Percentiles rank a stretch among this genome's conserved stretches.
Evolutionary conservation across 495 filamentous ascomycete genomes (phyloP).

Genomic region (Podospora bellae-mahoneyi): DNA sequence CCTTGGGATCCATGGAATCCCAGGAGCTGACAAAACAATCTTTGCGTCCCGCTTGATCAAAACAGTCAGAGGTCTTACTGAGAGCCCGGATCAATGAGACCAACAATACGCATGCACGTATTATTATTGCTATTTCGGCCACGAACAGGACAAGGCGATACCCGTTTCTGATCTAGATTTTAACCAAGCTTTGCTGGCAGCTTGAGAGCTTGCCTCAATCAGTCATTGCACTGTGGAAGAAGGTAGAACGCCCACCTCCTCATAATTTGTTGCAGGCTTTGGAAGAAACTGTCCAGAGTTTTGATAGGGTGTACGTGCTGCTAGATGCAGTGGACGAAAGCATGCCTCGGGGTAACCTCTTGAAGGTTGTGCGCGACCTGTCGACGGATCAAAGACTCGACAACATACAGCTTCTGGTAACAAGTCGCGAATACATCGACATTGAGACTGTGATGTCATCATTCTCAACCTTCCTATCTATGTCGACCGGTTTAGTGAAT

Average conservation of each 20-base stretch:
- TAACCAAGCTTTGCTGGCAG: slow-evolving; percentile 34
- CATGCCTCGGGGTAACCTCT: slow-evolving; percentile 19
- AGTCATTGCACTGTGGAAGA: no score
- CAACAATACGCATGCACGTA: slow-evolving; percentile 33
- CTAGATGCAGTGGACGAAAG: slow-evolving; percentile 41
- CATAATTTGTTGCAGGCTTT: no score
- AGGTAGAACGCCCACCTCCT: no score
- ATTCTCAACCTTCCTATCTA: slow-evolving; percentile 17
- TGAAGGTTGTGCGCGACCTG: slow-evolving; percentile 26
- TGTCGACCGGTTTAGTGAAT: slow-evolving; percentile 13
- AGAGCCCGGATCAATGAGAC: no score
- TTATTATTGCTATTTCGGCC: slow-evolving; percentile 41
- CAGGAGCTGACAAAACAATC: slow-evolving; percentile 43
- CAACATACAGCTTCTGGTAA: slow-evolving; percentile 38
- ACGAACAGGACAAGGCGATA: slow-evolving; percentile 33
- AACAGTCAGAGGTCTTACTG: no score
- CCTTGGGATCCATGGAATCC: slow-evolving; percentile 43
- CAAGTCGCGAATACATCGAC: slow-evolving; percentile 45
- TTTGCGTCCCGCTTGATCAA: slow-evolving; percentile 30
- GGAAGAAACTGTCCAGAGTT: not conserved
- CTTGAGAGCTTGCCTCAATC: slow-evolving; percentile 17
- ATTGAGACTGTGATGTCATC: slow-evolving; percentile 29
- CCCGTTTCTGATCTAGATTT: slow-evolving; percentile 29
- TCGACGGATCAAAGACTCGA: slow-evolving; percentile 31
- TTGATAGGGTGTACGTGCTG: slow-evolving; percentile 27